Evolutionary conservation across 441 rosid species (phyloP).

Genomic region (Populus hybrid): DNA sequence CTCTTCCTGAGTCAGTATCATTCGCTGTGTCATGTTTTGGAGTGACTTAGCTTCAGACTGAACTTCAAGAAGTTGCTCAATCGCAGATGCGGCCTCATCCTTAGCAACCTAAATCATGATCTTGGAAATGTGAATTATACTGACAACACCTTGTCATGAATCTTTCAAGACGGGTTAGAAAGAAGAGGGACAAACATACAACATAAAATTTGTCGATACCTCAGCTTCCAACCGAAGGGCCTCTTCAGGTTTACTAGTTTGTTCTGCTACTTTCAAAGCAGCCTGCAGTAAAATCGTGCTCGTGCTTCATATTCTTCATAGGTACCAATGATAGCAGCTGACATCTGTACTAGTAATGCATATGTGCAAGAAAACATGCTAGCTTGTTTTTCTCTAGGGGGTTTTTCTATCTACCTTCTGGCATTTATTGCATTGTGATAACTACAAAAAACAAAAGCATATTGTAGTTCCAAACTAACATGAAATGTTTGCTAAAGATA

Average conservation of each 20-base stretch:
- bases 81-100: constrained; percentile 62
- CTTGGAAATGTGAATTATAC: constrained; percentile 15
- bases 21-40: constrained; percentile 42
- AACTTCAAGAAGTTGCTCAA: constrained; percentile 44
- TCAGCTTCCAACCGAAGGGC: constrained; percentile 70
- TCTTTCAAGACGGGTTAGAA: not conserved
- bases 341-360: not conserved
- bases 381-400: not conserved
- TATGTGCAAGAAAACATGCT: not conserved
- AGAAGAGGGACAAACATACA: constrained; percentile 13
- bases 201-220: constrained; percentile 43
- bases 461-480: not conserved
- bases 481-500: constrained; percentile 6
- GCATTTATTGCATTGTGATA: not conserved
- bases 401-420: not conserved
- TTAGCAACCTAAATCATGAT: constrained; percentile 51
- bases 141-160: constrained; percentile 1
- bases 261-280: constrained; percentile 58
- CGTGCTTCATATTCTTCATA: not conserved
- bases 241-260: constrained; percentile 47
- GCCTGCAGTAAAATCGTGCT: constrained; percentile 43
- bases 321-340: not conserved
- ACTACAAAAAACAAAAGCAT: not conserved
- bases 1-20: constrained; percentile 69
- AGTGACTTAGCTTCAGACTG: constrained; percentile 37